A percentile compares a stretch with the other conserved stretches of the same genome.
Conservation (phyloP, 495 filamentous ascomycete species). For the Penicillium desertorum region DNA sequence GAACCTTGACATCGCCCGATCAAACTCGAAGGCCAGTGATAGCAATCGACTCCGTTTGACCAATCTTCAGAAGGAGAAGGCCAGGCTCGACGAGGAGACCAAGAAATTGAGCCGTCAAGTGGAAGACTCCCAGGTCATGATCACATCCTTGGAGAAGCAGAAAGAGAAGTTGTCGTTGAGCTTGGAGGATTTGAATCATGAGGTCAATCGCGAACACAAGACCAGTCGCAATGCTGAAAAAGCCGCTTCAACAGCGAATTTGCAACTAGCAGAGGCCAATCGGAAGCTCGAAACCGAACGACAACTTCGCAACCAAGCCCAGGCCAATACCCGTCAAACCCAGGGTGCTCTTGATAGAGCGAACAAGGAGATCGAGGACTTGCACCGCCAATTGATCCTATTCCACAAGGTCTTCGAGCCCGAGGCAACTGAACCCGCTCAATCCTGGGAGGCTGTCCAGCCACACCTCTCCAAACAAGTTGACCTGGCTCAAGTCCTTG, state of each 20-base stretch:
- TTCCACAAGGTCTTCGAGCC: conserved; percentile 87
- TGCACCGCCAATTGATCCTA: conserved; percentile 74
- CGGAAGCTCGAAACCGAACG: conserved; percentile 86
- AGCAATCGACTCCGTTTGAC: conserved; percentile 75
- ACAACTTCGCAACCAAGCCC: conserved; percentile 81
- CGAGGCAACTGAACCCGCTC: conserved; percentile 57
- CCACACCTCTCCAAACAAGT: conserved; percentile 64
- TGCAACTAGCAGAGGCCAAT: conserved; percentile 86
- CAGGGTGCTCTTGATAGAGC: conserved; percentile 73
- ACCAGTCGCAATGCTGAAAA: conserved; percentile 89
- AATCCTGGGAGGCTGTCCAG: conserved; percentile 63
- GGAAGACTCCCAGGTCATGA: conserved; percentile 80
- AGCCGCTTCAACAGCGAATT: conserved; percentile 73
- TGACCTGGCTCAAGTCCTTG: conserved; percentile 83
- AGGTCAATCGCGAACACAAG: conserved; percentile 87
- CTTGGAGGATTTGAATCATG: conserved; percentile 91
- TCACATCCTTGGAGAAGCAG: conserved; percentile 89
- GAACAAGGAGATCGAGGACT: conserved; percentile 75
- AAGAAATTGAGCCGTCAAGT: conserved; percentile 78
- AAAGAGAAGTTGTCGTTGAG: conserved; percentile 89
- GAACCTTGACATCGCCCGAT: conserved; percentile 92
- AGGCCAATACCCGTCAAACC: conserved; percentile 78
- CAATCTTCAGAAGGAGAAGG: conserved; percentile 79
- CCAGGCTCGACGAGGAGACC: conserved; percentile 79
- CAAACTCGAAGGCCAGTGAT: conserved; percentile 82